Conservation (phyloP, 164 flowering plant genomes). For the Warburgia ugandensis region DNA sequence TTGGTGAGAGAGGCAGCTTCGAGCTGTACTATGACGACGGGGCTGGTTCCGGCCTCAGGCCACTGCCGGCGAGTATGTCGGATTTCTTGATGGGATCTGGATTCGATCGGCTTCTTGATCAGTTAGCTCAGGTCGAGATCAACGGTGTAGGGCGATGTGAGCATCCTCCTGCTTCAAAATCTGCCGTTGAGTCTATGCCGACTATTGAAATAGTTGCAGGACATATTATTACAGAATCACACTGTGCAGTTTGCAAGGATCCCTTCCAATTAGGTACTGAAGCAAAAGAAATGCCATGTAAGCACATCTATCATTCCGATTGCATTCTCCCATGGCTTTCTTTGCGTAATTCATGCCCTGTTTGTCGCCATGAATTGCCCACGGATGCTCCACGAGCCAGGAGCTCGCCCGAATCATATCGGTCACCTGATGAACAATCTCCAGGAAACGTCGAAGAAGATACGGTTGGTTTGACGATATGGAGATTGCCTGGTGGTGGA, state of each 20-base stretch:
- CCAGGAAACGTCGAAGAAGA: constrained; percentile 25
- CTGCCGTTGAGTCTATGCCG: constrained; percentile 67
- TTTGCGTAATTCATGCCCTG: constrained; percentile 65
- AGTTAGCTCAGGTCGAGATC: constrained; percentile 57
- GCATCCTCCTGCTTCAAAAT: constrained; percentile 65
- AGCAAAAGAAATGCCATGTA: constrained; percentile 81
- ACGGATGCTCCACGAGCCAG: constrained; percentile 21
- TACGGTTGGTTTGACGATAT: constrained; percentile 54
- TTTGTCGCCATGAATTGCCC: constrained; percentile 67
- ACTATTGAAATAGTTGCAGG: constrained; percentile 31
- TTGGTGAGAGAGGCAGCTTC: constrained; percentile 27
- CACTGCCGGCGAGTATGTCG: constrained; percentile 61
- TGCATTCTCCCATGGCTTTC: constrained; percentile 82
- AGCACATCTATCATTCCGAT: constrained; percentile 69
- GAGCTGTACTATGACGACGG: constrained; percentile 79
- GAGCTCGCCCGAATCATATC: constrained; percentile 13
- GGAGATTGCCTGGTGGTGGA: constrained; percentile 85
- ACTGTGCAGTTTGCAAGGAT: constrained; percentile 72
- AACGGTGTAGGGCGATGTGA: constrained; percentile 40
- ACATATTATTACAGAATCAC: constrained; percentile 36
- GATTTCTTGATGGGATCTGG: constrained; percentile 73
- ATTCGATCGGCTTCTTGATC: constrained; percentile 60
- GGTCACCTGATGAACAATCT: constrained; percentile 12
- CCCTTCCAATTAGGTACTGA: constrained; percentile 45
- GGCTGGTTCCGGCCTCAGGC: constrained; percentile 61